A percentile compares a stretch with the other conserved stretches of the same genome.
Evolutionary conservation across 2,329 filamentous ascomycete species (phyloP).

Genomic region (Microdochium nivale): DNA sequence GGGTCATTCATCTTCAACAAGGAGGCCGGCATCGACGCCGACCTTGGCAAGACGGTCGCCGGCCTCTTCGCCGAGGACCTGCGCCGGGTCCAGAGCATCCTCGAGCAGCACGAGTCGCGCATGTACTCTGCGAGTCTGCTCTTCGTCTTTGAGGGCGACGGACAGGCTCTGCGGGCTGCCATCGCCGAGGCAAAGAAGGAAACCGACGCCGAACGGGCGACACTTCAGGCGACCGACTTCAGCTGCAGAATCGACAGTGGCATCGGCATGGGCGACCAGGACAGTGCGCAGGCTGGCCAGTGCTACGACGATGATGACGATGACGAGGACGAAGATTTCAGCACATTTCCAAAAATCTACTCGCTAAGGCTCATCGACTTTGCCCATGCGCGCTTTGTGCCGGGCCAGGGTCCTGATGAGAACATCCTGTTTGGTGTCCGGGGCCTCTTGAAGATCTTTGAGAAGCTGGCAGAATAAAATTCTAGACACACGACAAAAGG

Average conservation of each 20-base stretch:
- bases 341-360: constrained; percentile 46
- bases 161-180: constrained; percentile 39
- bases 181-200: constrained; percentile 45
- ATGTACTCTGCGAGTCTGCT: constrained; percentile 58
- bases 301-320: constrained; percentile 38
- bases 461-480: constrained; percentile 42
- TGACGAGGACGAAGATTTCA: constrained; percentile 35
- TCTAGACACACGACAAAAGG: neutral
- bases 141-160: constrained; percentile 58
- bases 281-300: constrained; percentile 17
- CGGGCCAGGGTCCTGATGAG: constrained; percentile 76
- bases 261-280: constrained; percentile 38
- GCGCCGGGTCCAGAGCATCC: constrained; percentile 39
- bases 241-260: constrained; percentile 46
- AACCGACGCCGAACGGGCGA: constrained; percentile 29
- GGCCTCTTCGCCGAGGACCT: constrained; percentile 45
- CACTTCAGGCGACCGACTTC: constrained; percentile 12
- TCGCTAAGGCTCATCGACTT: constrained; percentile 91
- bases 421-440: constrained; percentile 70
- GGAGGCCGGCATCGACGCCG: constrained; percentile 48
- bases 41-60: constrained; percentile 47
- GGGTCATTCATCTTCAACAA: constrained; percentile 50
- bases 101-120: constrained; percentile 48
- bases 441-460: constrained; percentile 63
- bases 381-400: constrained; percentile 80